phyloP scores from a whole-genome alignment of 176 grass and related monocot genomes.

The Eleusine indica region DNA sequence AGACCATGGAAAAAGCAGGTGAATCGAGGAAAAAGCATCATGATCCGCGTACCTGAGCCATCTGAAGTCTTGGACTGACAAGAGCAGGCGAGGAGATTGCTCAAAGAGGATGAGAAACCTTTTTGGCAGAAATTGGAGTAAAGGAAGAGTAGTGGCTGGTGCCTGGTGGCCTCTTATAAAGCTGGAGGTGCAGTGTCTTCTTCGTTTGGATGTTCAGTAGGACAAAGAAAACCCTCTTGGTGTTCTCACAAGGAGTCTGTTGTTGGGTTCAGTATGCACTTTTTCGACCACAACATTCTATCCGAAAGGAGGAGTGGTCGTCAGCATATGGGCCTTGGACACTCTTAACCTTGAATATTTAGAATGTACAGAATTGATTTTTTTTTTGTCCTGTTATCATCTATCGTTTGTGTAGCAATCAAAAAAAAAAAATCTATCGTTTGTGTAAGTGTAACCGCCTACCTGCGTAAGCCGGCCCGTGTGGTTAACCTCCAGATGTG shows the following conservation, averaged over 20 bases:
- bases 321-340: too few species aligned
- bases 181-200: background rate
- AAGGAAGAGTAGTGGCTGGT: background rate
- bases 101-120: too few species aligned
- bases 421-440: background rate
- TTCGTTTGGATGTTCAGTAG: background rate
- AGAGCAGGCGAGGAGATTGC: background rate
- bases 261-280: background rate
- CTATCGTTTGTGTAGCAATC: background rate
- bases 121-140: too few species aligned
- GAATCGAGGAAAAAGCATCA: too few species aligned
- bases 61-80: background rate
- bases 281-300: background rate
- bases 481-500: background rate
- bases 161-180: conserved; percentile 4
- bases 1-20: background rate
- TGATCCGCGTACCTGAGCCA: too few species aligned
- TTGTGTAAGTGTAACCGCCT: background rate
- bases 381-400: background rate
- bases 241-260: conserved; percentile 2
- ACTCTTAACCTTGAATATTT: background rate
- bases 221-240: background rate
- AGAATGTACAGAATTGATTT: background rate
- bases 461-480: background rate
- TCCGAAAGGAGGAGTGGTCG: too few species aligned